phyloP scores from a whole-genome alignment of 148 eudicot species.

The Dysphania ambrosioides region DNA sequence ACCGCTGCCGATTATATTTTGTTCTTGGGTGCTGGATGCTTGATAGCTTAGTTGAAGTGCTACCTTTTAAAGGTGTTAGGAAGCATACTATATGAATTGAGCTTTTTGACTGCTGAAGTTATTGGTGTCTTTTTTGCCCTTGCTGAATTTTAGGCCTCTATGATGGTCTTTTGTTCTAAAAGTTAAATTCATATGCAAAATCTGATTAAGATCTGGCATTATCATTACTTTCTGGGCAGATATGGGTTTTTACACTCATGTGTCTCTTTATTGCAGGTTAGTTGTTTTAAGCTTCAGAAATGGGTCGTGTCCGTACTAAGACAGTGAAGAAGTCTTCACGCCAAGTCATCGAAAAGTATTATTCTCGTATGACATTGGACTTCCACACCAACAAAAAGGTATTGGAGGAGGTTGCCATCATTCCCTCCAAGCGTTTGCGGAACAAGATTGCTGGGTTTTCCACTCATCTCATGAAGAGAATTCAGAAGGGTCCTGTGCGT shows the following conservation, averaged over 20 bases:
- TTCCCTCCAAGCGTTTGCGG: slow-evolving; percentile 45
- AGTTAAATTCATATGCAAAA: neutral
- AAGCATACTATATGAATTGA: too few species aligned
- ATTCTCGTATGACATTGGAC: slow-evolving; percentile 42
- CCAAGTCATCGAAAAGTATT: slow-evolving; percentile 42
- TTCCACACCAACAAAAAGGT: slow-evolving; percentile 59
- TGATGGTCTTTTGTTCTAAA: too few species aligned
- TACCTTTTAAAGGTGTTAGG: too few species aligned
- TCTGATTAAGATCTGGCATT: neutral
- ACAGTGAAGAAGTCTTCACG: slow-evolving; percentile 42
- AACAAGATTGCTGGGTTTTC: slow-evolving; percentile 54
- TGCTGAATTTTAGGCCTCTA: too few species aligned
- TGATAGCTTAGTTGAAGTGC: too few species aligned
- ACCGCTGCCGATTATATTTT: too few species aligned
- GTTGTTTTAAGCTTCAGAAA: slow-evolving; percentile 6
- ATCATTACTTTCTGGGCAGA: neutral
- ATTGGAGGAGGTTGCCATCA: slow-evolving; percentile 46
- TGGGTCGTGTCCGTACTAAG: slow-evolving; percentile 52
- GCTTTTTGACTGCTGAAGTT: too few species aligned
- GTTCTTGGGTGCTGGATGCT: too few species aligned
- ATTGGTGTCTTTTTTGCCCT: too few species aligned
- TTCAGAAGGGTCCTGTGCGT: slow-evolving; percentile 48
- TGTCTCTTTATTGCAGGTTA: neutral
- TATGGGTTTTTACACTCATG: neutral
- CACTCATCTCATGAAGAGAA: slow-evolving; percentile 49